Conservation (phyloP, 1,284 basidiomycete genomes). For the Rhodotorula sp. region DNA sequence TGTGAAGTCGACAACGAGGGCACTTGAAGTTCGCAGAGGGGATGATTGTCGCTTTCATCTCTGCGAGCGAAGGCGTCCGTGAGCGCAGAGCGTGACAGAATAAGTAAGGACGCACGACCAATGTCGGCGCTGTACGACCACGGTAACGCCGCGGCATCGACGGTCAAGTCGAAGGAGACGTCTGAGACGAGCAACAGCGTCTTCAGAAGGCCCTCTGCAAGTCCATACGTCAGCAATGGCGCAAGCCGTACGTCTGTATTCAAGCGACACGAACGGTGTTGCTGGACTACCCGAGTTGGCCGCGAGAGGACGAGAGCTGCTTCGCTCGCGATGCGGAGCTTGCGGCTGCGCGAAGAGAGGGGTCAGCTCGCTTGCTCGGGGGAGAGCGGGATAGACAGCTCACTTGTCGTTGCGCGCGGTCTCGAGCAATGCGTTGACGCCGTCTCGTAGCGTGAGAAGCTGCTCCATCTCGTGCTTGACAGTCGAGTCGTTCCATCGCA, state of each 20-base stretch:
- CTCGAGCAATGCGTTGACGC: slow-evolving; percentile 64
- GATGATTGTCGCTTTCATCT: slow-evolving; percentile 48
- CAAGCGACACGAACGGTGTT: slow-evolving; percentile 39
- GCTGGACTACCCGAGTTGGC: slow-evolving; percentile 14
- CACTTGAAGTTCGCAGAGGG: slow-evolving; percentile 63
- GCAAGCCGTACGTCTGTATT: slow-evolving; percentile 14
- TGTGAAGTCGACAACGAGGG: slow-evolving; percentile 75
- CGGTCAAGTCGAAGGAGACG: slow-evolving; percentile 53
- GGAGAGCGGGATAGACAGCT: slow-evolving; percentile 38
- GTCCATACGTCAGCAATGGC: background rate
- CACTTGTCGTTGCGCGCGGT: slow-evolving; percentile 67
- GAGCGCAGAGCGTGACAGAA: background rate
- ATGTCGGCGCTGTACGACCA: slow-evolving; percentile 18
- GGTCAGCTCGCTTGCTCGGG: background rate
- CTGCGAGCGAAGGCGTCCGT: slow-evolving; percentile 51
- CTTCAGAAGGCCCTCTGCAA: slow-evolving; percentile 61
- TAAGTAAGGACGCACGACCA: background rate
- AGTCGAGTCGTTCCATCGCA: slow-evolving; percentile 51
- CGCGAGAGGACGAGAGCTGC: slow-evolving; percentile 60
- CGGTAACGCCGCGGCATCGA: slow-evolving; percentile 46
- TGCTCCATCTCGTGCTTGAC: slow-evolving; percentile 61
- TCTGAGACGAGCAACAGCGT: slow-evolving; percentile 75
- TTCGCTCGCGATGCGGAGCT: slow-evolving; percentile 70
- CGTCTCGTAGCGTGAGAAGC: slow-evolving; percentile 59
- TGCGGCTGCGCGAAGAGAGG: slow-evolving; percentile 44